Evolutionary conservation across 495 filamentous ascomycete species (phyloP).

Genomic region (Penicillium desertorum): DNA sequence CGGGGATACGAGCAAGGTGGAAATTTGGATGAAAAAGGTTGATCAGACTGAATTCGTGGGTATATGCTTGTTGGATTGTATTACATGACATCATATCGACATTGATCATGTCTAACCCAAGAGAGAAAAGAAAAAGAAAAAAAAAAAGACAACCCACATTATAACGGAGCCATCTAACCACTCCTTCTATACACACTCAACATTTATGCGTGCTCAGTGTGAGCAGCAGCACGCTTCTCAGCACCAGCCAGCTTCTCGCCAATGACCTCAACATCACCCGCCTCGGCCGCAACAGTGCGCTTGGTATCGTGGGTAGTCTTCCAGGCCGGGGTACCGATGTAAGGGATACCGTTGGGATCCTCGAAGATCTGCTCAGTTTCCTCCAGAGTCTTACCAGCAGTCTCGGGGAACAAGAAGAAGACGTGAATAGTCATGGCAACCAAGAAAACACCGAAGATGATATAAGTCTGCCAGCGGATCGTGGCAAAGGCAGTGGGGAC

Average conservation of each 20-base stretch:
- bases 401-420: conserved; percentile 83
- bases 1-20: background rate
- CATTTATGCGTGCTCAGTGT: conserved; percentile 17
- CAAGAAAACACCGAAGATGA: conserved; percentile 75
- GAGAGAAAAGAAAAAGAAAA: background rate
- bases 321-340: conserved; percentile 68
- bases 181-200: background rate
- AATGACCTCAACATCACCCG: conserved; percentile 28
- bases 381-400: conserved; percentile 75
- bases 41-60: background rate
- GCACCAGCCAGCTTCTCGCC: conserved; percentile 23
- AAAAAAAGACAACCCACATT: background rate
- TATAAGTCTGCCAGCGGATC: conserved; percentile 71
- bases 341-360: conserved; percentile 56
- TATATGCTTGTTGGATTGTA: conserved; percentile 3
- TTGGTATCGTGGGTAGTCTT: conserved; percentile 49
- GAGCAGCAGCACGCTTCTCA: conserved; percentile 22
- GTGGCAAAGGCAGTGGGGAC: conserved; percentile 67
- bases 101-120: background rate
- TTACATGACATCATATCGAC: conserved; percentile 10
- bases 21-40: background rate
- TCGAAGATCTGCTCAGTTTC: conserved; percentile 72
- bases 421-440: conserved; percentile 66
- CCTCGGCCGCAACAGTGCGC: conserved; percentile 28
- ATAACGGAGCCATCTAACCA: background rate